Percentiles rank a stretch among this genome's conserved stretches.
Evolutionary conservation across 2,329 filamentous ascomycete species (phyloP).

Genomic region (Fusarium protoensiforme): DNA sequence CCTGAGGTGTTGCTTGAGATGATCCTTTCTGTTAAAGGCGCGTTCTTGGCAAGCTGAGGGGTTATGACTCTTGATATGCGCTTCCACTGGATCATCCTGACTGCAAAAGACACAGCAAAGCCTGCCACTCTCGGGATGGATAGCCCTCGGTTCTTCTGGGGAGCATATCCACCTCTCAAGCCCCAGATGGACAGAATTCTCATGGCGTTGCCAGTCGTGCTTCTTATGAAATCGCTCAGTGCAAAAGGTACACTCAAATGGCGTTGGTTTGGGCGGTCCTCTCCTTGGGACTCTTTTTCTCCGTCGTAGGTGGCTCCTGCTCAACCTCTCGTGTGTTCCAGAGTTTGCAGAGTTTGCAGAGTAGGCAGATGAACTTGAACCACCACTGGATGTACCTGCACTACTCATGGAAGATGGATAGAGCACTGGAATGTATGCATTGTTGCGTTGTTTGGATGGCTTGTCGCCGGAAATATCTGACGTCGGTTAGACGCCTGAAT

Average conservation of each 20-base stretch:
- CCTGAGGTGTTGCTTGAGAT: not conserved
- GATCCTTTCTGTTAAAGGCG: not conserved
- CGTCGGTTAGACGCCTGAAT: not conserved
- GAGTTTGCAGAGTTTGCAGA: not conserved
- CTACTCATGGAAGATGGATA: not conserved
- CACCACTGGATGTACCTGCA: not conserved
- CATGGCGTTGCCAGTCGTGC: not conserved
- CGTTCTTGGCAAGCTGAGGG: not conserved
- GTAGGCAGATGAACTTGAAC: not conserved
- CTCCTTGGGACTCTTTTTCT: not conserved
- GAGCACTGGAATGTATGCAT: not conserved
- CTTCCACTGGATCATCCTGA: not conserved
- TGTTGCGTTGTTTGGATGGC: not conserved
- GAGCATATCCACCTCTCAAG: not conserved
- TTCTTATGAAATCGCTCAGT: not conserved
- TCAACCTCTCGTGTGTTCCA: not conserved
- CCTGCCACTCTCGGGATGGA: not conserved
- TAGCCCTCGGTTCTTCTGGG: not conserved
- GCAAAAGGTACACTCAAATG: not conserved
- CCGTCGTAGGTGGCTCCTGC: not conserved
- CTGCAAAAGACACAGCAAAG: not conserved
- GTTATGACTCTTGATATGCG: not conserved
- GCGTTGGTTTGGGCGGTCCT: not conserved
- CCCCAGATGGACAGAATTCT: not conserved
- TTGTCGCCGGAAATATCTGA: not conserved